phyloP scores from a whole-genome alignment of 495 filamentous ascomycete genomes.

The Opeltia flavorubescens region DNA sequence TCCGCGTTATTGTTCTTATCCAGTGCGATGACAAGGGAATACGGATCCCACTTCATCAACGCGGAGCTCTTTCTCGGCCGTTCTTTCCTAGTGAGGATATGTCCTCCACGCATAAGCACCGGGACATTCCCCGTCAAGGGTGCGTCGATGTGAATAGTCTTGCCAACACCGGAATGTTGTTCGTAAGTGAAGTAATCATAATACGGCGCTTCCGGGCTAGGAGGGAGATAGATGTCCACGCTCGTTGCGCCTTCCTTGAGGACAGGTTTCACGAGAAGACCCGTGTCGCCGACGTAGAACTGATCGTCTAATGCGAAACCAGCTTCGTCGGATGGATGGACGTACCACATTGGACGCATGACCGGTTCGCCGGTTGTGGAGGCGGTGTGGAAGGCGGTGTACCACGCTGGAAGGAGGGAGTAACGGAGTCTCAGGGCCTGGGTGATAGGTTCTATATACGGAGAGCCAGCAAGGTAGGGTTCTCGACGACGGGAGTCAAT shows the following conservation, averaged over 20 bases:
- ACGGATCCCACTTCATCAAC: constrained; percentile 87
- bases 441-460: constrained; percentile 73
- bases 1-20: constrained; percentile 51
- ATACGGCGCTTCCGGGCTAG: constrained; percentile 60
- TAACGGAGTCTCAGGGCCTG: constrained; percentile 82
- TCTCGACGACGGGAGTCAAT: constrained; percentile 90
- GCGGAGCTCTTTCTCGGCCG: constrained; percentile 69
- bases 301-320: constrained; percentile 86
- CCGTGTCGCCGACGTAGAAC: constrained; percentile 75
- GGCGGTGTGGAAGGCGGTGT: constrained; percentile 89
- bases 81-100: constrained; percentile 83
- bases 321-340: constrained; percentile 71
- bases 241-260: constrained; percentile 55
- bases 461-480: constrained; percentile 77
- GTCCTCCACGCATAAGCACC: constrained; percentile 78
- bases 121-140: constrained; percentile 68
- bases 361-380: constrained; percentile 72
- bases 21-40: constrained; percentile 76
- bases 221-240: constrained; percentile 69
- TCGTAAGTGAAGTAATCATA: constrained; percentile 89
- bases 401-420: constrained; percentile 83
- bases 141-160: constrained; percentile 51
- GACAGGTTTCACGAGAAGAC: constrained; percentile 79
- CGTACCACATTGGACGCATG: constrained; percentile 80
- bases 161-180: constrained; percentile 52